Evolutionary conservation across 495 filamentous ascomycete species (phyloP).

Genomic region (Aspergillus cavernicola): DNA sequence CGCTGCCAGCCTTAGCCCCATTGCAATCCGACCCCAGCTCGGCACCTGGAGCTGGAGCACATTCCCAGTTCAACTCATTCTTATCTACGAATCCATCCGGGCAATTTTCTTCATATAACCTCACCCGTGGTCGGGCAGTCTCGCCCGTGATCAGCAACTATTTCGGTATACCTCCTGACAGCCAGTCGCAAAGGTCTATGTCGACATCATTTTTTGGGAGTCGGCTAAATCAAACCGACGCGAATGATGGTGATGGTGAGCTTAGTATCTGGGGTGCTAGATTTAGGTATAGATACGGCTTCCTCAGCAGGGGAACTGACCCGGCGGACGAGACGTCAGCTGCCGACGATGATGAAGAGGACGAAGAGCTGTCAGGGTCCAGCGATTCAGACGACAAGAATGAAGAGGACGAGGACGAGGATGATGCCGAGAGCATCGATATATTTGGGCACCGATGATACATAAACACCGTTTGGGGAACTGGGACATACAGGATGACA

Average conservation of each 20-base stretch:
- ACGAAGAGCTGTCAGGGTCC: constrained; percentile 34
- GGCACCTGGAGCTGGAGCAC: constrained; percentile 23
- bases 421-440: constrained; percentile 60
- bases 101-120: constrained; percentile 33
- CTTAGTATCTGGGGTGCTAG: constrained; percentile 62
- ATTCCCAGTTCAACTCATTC: constrained; percentile 26
- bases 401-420: constrained; percentile 47
- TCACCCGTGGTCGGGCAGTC: constrained; percentile 39
- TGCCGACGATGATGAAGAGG: constrained; percentile 39
- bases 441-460: constrained; percentile 67
- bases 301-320: constrained; percentile 32
- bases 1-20: constrained; percentile 23
- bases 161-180: constrained; percentile 41
- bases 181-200: constrained; percentile 30
- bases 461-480: neutral
- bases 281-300: constrained; percentile 40
- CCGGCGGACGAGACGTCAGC: constrained; percentile 26
- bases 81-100: constrained; percentile 23
- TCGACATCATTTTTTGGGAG: constrained; percentile 37
- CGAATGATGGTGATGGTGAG: constrained; percentile 55
- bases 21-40: constrained; percentile 33
- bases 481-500: neutral
- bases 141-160: constrained; percentile 42
- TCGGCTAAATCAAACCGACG: constrained; percentile 31
- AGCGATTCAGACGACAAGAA: constrained; percentile 36